Evolutionary conservation across 177 flowering plant genomes (phyloP), one percentile per base, ranked within the genome.

Genomic region (Viscum album): DNA sequence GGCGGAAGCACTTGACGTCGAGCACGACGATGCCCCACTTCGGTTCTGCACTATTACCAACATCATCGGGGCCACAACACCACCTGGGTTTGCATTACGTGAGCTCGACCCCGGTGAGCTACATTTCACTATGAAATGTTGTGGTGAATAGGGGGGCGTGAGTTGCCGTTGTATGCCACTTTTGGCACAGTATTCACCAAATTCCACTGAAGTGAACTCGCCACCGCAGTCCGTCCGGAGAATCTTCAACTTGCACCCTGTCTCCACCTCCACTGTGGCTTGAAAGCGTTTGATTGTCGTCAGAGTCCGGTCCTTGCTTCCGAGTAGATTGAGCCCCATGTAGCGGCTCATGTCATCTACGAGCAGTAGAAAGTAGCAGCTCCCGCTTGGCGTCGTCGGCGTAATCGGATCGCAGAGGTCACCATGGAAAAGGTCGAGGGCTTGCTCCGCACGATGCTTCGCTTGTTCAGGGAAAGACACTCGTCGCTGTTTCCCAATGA

Each of bases 341-440:
- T 56, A 52, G 19, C 47, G 34, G 35, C 50, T 24, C 34, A 33
- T 2, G 41, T n/a, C n/a, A n/a, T n/a, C n/a, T n/a, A n/a, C n/a
- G n/a, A n/a, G n/a, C n/a, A n/a, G n/a, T n/a, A n/a, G 31, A 21
- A 64, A 32, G 45, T 70, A 70, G 67, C 62, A 63, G 43, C 21
- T 70, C 30, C 61, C 61, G 66, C 39, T 70, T 35, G 60, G 60
- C 56, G 73, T 63, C 43, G 56, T 63, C 11, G 73, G 68, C 34
- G 37, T 63, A 13, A 64, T 70, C 34, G 73, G 67, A n/a, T 61
- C 73, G 45, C 60, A 70, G 23, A 70, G 35, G 47, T 70, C 73
- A 12, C 41, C 68, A 63, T 64, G 73, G 29, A 59, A 17, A 11
- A 59, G 26, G 1, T 59, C 63, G 13, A 59, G 63, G 26, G 17